Conservation (phyloP, 768 basidiomycete genomes). For the Termitomyces sp. region DNA sequence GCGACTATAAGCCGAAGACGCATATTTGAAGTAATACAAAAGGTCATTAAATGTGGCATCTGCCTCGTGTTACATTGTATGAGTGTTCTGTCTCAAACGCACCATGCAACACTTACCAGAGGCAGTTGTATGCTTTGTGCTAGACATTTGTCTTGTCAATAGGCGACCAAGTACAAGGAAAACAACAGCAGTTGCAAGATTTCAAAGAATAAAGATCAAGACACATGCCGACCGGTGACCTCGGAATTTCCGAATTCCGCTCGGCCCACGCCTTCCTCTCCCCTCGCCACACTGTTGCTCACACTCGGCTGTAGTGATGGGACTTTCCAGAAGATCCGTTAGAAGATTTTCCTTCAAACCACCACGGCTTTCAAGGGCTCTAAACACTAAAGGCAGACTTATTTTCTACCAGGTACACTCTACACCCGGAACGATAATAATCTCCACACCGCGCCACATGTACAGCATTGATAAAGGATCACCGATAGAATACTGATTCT, state of each 20-base stretch:
- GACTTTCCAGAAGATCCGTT: not conserved
- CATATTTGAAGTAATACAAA: slow-evolving; percentile 49
- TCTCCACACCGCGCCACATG: not conserved
- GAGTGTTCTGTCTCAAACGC: not conserved
- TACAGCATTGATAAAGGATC: not conserved
- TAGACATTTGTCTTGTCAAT: not conserved
- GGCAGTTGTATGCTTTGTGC: not conserved
- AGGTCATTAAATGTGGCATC: slow-evolving; percentile 37
- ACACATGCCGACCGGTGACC: no score
- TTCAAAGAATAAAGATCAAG: no score
- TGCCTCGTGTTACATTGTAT: not conserved
- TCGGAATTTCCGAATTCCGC: not conserved
- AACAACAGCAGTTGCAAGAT: not conserved
- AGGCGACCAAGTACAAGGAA: not conserved
- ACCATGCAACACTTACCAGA: not conserved
- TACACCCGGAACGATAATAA: not conserved
- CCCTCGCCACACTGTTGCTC: not conserved
- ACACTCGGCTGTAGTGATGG: not conserved
- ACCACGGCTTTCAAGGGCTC: not conserved
- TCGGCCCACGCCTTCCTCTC: not conserved
- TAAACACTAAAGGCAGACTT: not conserved
- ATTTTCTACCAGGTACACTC: not conserved
- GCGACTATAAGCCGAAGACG: slow-evolving; percentile 40
- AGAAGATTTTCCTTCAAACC: not conserved
- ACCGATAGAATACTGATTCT: not conserved